Evolutionary conservation across 2,329 filamentous ascomycete species (phyloP), one percentile per base, ranked within the genome.

Genomic region (Scedosporium dehoogii): DNA sequence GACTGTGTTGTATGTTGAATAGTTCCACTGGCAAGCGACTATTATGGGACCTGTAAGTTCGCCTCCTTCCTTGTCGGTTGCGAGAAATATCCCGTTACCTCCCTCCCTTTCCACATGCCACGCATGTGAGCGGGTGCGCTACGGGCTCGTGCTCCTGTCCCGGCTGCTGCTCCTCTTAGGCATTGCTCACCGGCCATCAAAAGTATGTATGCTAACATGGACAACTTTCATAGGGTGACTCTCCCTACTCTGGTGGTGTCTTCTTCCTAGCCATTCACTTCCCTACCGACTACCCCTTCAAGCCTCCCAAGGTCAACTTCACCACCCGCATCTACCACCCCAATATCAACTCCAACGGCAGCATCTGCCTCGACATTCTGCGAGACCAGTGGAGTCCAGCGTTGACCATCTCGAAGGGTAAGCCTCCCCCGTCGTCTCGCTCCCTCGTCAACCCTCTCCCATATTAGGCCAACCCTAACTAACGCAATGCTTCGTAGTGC

Each of bases 1-100:
- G n/a, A 51, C 41, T 41, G 14, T 59, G 14, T 59, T 46, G 21
- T 44, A 33, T 3, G 33, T 38, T 55, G 14, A 63, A 71, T 71
- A 99, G 93, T 99, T 99, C 76, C 94, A 97, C 87, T 99, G 94
- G 94, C 94, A 99, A 88, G 94, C 94, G 73, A 99, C 94, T 61
- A 99, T 99, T 76, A 99, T 99, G 94, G 94, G 94, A 79, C 94
- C 94, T 76, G 91, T 96, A 87, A 86, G 91, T 86, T 70, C 64
- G 58, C 69, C 69, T 67, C 14, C 58, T 56, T 66, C 63, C 51
- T 61, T 21, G 21, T 42, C 59, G 18, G 27, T 38, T 21, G 7
- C 59, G 44, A 53, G 33, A 42, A 10, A 44, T 46, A 23, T 53
- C 53, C 46, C 57, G 51, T 18, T 21, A 7, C 29, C 5, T 33